Base-by-base conservation (phyloP, 257 asterid genomes). In the Solanum boliviense region DNA sequence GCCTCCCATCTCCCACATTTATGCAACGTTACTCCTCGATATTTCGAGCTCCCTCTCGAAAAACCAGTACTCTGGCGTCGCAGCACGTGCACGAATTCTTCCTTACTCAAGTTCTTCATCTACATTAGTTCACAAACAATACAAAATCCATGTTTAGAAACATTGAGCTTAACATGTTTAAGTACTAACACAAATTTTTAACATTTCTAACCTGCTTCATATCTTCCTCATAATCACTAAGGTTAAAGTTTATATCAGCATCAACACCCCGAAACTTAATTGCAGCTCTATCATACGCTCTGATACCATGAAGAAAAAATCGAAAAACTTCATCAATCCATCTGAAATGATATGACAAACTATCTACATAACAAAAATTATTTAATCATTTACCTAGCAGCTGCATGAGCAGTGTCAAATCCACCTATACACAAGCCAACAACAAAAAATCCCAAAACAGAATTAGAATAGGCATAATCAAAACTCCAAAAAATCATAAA, bases 401-500 rank as follows among this genome's bases (percentile, higher is more conserved):
- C 99, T 38, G 95, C 92, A 85, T 91, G 94, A 87, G 98, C 97
- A 81, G 98, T 96, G 89, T 96, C 98, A 91, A 96, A 96, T 88
- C 99, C 99, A 89, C 99, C 99, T 96, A 89, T 89, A 25, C 86
- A 38, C 29, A 83, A 89, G 31, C 73, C 38, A 75, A 86, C 67
- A 71, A 71, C 56, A 86, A 34, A 86, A 86, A 23, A 48, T 86
- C 32, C 88, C 84, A 48, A 86, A 84, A 72, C 5, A 44, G 89
- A 87, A 58, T 13, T 35, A 34, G 15, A 3, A 35, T 34, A 12
- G 15, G 13, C 39, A 41, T 44, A 73, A 75, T 12, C 15, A 21
- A 62, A 71, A 34, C 11, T 8, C 39, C 10, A 75, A 58, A 76
- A 56, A 87, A 87, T 68, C 35, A 87, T 7, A 84, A 56, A 70